Base-by-base conservation (phyloP, 371 early-diverging fungal genomes). In the Umbelopsis sp. region DNA sequence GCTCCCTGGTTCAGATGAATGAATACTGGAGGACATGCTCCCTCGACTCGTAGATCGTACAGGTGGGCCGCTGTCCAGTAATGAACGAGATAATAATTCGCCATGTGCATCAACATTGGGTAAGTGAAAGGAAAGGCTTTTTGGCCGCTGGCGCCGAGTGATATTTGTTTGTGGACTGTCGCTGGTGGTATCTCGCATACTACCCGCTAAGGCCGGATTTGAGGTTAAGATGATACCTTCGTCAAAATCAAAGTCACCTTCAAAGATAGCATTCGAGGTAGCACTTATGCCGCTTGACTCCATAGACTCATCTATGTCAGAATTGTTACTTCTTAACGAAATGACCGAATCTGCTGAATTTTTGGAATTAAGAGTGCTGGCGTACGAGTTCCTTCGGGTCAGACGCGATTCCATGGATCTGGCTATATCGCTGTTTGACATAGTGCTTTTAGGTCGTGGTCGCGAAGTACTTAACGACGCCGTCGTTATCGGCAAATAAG, bases 1-100 rank as follows among this genome's bases (percentile, higher is more conserved):
- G 32, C 57, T 57, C 14, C 57, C 57, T 10, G 57, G 57, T n/a
- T 57, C 57, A 16, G 57, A 57, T 0, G 57, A 57, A 18, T 57
- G 12, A n/a, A 57, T 57, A 35, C 57, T 57, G 12, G 57, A 57
- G 5, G 57, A 57, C 12, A 57, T 8, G 16, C 57, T 57, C 14
- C 57, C 57, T 57, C 57, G 57, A n/a, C 57, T 57, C 6, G 32
- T 18, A 18, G 57, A 35, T 1, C 57, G 57, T 5, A 18, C n/a
- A 35, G 35, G 35, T 35, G 12, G 35, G 9, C 35, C 35, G n/a
- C 3, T 35, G 7, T 57, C 57, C 6, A 35, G 10, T 35, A 57
- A 6, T 4, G 57, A 35, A 35, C 12, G 3, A 35, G 35, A 35
- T 4, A 35, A 35, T 8, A 32, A 18, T 14, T 35, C 57, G 5